phyloP scores from a whole-genome alignment of 169 alveolate species.

The Eimeria sp. region DNA sequence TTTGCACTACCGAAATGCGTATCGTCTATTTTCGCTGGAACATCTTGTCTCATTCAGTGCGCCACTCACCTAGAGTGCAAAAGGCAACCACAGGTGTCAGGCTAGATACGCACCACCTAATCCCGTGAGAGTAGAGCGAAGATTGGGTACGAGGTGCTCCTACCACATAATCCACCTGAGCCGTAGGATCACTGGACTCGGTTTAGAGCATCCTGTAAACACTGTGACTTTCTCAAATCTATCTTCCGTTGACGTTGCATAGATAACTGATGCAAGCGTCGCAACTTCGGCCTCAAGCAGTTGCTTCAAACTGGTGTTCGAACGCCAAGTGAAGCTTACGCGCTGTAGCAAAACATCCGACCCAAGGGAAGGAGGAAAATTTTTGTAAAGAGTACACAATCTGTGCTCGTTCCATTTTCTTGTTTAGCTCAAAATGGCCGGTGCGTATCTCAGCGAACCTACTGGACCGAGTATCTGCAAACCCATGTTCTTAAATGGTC shows the following conservation, averaged over 20 bases:
- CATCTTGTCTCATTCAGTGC: too few relatives aligned
- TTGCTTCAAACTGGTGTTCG: not conserved
- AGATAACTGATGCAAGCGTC: not conserved
- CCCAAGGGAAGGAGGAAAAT: not conserved
- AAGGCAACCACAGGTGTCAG: not conserved
- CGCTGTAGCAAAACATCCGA: not conserved
- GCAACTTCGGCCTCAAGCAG: not conserved
- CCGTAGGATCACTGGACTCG: not conserved
- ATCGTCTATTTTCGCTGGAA: not conserved
- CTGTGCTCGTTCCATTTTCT: not conserved
- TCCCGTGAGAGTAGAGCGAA: not conserved
- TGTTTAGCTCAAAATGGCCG: not conserved
- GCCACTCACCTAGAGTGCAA: not conserved
- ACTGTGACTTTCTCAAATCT: not conserved
- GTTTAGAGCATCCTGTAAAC: not conserved
- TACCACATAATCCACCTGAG: not conserved
- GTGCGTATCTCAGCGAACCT: not conserved
- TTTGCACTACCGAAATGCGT: not conserved
- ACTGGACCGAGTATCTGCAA: not conserved
- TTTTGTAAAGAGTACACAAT: not conserved
- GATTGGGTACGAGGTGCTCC: not conserved
- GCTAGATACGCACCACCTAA: conserved; percentile 7
- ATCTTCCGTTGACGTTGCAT: not conserved
- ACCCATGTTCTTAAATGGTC: not conserved
- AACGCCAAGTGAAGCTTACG: not conserved